These are phyloP conservation scores for Gnaphalium uliginosum DNA, from an alignment of 129 eudicot species.

Conservation along the genomic window DNA sequence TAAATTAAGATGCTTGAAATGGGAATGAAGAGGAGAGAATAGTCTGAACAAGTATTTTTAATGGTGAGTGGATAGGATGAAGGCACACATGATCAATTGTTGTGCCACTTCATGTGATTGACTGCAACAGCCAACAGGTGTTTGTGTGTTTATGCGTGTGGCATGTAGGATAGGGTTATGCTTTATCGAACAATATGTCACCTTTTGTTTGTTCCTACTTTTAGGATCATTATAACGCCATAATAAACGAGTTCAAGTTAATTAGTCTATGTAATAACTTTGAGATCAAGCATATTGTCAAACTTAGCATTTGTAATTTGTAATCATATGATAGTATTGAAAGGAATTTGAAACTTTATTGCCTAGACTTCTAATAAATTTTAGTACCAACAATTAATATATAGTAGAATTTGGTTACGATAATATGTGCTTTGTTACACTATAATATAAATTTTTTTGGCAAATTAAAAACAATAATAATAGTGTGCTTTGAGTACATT, in stretches of 20 bases:
- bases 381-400: no score
- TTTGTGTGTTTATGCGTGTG: conserved; percentile 28
- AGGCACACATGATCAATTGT: conserved; percentile 25
- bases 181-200: conserved; percentile 32
- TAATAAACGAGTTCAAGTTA: background rate
- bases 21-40: conserved; percentile 10
- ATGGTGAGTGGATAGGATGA: conserved; percentile 39
- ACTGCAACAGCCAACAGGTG: conserved; percentile 30
- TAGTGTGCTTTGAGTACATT: no score
- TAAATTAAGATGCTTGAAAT: conserved; percentile 24
- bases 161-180: conserved; percentile 30
- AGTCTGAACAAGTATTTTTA: conserved; percentile 14
- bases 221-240: background rate
- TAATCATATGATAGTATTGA: no score
- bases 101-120: conserved; percentile 40
- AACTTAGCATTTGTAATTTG: no score
- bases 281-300: no score
- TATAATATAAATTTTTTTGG: no score
- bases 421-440: no score
- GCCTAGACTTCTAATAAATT: no score
- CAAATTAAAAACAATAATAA: no score
- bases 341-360: no score
- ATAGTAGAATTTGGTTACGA: no score
- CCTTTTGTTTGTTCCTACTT: conserved; percentile 18
- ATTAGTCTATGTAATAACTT: no score